Conservation (phyloP, 257 asterid species). For the Prunella vulgaris region DNA sequence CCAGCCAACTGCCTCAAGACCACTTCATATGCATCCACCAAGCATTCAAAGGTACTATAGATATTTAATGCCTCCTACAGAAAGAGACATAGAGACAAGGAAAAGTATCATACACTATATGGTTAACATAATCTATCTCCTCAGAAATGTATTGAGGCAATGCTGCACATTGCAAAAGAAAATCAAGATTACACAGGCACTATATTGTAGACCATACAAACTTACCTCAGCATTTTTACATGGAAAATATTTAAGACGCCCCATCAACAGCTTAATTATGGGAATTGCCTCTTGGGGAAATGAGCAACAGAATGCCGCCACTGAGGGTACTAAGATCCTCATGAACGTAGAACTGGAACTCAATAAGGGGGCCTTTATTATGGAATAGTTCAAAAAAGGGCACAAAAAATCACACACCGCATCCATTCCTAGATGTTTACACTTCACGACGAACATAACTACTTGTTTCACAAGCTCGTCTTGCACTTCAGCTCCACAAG, state of each 20-base stretch:
- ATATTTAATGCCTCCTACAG: conserved; percentile 57
- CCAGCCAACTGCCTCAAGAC: conserved; percentile 66
- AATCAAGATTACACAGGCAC: conserved; percentile 11
- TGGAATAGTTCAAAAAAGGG: conserved; percentile 71
- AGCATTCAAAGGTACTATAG: conserved; percentile 47
- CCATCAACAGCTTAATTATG: conserved; percentile 54
- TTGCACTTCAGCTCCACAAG: conserved; percentile 61
- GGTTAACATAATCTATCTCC: conserved; percentile 9
- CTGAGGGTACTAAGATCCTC: conserved; percentile 54
- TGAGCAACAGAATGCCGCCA: conserved; percentile 71
- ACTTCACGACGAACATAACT: conserved; percentile 52
- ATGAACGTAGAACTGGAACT: conserved; percentile 39
- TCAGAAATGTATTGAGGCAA: conserved; percentile 6
- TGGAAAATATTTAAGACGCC: conserved; percentile 54
- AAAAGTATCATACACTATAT: conserved; percentile 1
- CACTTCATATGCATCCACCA: conserved; percentile 68
- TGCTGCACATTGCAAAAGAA: conserved; percentile 11
- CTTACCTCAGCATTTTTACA: conserved; percentile 73
- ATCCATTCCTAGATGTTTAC: conserved; percentile 56
- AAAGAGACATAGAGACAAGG: conserved; percentile 11
- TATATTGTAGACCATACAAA: conserved; percentile 18
- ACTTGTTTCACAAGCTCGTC: conserved; percentile 78
- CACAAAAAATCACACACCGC: conserved; percentile 74
- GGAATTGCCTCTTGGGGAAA: conserved; percentile 70
- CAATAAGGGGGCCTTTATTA: conserved; percentile 42